phyloP scores from a whole-genome alignment of 225 moss, liverwort and hornwort species.

The Polytrichum commune region DNA sequence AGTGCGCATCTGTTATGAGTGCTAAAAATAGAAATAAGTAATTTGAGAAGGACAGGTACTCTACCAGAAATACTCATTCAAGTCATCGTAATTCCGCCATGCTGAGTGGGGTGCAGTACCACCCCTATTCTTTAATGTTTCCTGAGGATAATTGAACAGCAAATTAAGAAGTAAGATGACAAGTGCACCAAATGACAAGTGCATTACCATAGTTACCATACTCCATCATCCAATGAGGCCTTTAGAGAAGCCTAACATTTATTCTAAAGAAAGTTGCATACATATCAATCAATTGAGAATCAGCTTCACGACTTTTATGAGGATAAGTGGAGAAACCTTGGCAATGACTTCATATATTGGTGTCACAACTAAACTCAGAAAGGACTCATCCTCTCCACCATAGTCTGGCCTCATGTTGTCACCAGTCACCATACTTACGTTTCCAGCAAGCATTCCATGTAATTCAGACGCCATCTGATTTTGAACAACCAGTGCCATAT shows the following conservation, averaged over 20 bases:
- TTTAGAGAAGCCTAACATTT: too few species aligned
- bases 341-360: conserved; percentile 75
- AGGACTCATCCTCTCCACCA: conserved; percentile 84
- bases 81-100: conserved; percentile 98
- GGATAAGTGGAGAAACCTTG: conserved; percentile 19
- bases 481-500: background rate
- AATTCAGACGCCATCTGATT: conserved; percentile 94
- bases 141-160: conserved; percentile 32
- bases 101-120: conserved; percentile 88
- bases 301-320: too few species aligned
- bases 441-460: conserved; percentile 91
- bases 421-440: conserved; percentile 84
- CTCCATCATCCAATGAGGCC: too few species aligned
- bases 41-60: background rate
- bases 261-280: too few species aligned
- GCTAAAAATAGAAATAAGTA: too few species aligned
- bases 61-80: conserved; percentile 94
- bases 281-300: too few species aligned
- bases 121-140: conserved; percentile 60
- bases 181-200: too few species aligned
- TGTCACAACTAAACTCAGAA: conserved; percentile 63
- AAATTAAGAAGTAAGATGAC: too few species aligned
- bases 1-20: too few species aligned
- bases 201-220: too few species aligned
- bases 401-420: conserved; percentile 94